Conservation (phyloP, 192 early-diverging fungal species). For the Umbelopsis vinacea region DNA sequence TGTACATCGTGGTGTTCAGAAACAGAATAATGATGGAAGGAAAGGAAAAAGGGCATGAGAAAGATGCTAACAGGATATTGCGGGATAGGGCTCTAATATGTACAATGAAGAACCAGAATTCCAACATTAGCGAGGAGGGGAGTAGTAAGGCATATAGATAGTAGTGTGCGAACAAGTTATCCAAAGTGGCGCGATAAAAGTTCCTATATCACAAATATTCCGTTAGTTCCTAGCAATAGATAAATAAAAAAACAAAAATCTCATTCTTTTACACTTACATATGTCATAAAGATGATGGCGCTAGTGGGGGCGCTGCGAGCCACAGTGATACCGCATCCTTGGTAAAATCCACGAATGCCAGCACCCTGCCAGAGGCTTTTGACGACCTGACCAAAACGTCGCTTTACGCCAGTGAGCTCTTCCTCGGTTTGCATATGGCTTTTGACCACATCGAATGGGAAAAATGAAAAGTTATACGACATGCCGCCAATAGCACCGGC, state of each 20-base stretch:
- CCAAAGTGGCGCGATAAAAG: constrained; percentile 37
- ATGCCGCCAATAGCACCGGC: constrained; percentile 93
- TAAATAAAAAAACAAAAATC: not conserved
- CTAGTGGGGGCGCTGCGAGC: constrained; percentile 89
- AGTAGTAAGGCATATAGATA: not conserved
- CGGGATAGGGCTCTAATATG: not conserved
- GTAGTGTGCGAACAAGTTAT: not conserved
- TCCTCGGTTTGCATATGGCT: constrained; percentile 89
- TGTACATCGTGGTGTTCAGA: not conserved
- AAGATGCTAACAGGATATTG: not conserved
- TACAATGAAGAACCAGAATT: not conserved
- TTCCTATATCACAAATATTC: constrained; percentile 31
- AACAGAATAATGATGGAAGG: not conserved
- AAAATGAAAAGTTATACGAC: constrained; percentile 83
- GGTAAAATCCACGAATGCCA: constrained; percentile 87
- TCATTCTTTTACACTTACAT: constrained; percentile 61
- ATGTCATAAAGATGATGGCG: constrained; percentile 95
- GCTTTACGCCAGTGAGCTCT: constrained; percentile 43
- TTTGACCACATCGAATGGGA: constrained; percentile 95
- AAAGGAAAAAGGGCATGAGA: not conserved
- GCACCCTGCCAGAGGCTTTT: constrained; percentile 72
- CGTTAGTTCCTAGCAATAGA: not conserved
- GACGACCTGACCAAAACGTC: constrained; percentile 62
- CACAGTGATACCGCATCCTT: constrained; percentile 93
- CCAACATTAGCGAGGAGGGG: not conserved